Evolutionary conservation across 2,329 filamentous ascomycete genomes (phyloP).

Genomic region (Aspergillus chevalieri): DNA sequence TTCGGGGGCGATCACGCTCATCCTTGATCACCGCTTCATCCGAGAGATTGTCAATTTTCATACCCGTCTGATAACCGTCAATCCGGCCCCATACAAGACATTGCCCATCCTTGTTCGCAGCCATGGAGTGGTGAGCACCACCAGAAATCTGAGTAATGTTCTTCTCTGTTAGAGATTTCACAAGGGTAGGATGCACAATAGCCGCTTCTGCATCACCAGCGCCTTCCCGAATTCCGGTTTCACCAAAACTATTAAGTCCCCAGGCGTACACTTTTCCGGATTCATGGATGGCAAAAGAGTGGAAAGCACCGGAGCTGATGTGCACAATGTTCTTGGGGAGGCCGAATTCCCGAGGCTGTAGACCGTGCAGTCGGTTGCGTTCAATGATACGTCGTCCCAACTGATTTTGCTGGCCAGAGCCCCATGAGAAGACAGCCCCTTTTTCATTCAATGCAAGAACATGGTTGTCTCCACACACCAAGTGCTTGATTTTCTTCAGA

Average conservation of each 20-base stretch:
- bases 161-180: slow-evolving; percentile 58
- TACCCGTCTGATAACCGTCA: slow-evolving; percentile 55
- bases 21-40: slow-evolving; percentile 59
- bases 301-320: slow-evolving; percentile 68
- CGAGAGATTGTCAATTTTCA: slow-evolving; percentile 51
- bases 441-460: slow-evolving; percentile 53
- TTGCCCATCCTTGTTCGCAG: slow-evolving; percentile 48
- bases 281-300: slow-evolving; percentile 69
- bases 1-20: slow-evolving; percentile 60
- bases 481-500: slow-evolving; percentile 50
- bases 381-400: slow-evolving; percentile 60
- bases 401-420: slow-evolving; percentile 62
- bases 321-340: slow-evolving; percentile 54
- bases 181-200: slow-evolving; percentile 63
- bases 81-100: slow-evolving; percentile 56
- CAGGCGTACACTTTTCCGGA: slow-evolving; percentile 69
- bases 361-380: slow-evolving; percentile 50
- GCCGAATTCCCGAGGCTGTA: slow-evolving; percentile 53
- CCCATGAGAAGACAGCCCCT: slow-evolving; percentile 59
- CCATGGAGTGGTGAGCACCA: slow-evolving; percentile 68
- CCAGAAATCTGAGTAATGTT: slow-evolving; percentile 65
- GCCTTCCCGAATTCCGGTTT: slow-evolving; percentile 62
- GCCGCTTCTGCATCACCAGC: slow-evolving; percentile 64
- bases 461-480: slow-evolving; percentile 54
- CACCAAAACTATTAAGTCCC: slow-evolving; percentile 82